These are phyloP conservation scores for Solanum medicagineum DNA, from an alignment of 257 asterid species.

Conservation along the genomic window DNA sequence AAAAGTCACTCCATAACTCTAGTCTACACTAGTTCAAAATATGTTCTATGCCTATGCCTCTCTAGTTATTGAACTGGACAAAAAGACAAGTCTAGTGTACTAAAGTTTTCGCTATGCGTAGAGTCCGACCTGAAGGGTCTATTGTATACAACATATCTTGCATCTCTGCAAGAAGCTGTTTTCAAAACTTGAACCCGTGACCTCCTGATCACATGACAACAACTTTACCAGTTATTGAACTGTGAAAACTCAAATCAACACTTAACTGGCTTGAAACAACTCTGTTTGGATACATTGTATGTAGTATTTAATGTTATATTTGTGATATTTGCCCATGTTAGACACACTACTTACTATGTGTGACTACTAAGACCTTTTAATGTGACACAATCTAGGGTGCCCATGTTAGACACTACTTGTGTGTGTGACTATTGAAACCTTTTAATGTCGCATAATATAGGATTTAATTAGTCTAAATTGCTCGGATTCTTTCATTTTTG, in stretches of 20 bases:
- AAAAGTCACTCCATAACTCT: neutral
- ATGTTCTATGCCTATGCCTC: neutral
- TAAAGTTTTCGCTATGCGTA: too few relatives aligned
- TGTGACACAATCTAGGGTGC: neutral
- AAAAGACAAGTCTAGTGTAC: too few relatives aligned
- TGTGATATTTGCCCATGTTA: neutral
- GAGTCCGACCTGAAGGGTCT: too few relatives aligned
- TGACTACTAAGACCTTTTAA: neutral
- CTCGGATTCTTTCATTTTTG: neutral
- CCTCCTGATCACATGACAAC: too few relatives aligned
- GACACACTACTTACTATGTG: neutral
- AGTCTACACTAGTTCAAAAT: neutral
- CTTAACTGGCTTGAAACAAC: neutral
- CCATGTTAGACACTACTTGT: neutral
- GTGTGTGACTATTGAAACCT: neutral
- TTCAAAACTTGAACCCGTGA: too few relatives aligned
- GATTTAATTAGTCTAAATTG: neutral
- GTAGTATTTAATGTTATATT: neutral
- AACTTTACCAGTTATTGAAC: neutral
- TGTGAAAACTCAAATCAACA: neutral
- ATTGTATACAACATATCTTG: too few relatives aligned
- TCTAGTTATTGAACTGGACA: too few relatives aligned
- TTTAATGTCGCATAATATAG: neutral
- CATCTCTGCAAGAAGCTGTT: too few relatives aligned
- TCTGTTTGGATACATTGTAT: neutral